Evolutionary conservation across 352 stramenopile genomes (phyloP), one percentile per base, ranked within the genome.

Genomic region (Pythium scleroteichum): DNA sequence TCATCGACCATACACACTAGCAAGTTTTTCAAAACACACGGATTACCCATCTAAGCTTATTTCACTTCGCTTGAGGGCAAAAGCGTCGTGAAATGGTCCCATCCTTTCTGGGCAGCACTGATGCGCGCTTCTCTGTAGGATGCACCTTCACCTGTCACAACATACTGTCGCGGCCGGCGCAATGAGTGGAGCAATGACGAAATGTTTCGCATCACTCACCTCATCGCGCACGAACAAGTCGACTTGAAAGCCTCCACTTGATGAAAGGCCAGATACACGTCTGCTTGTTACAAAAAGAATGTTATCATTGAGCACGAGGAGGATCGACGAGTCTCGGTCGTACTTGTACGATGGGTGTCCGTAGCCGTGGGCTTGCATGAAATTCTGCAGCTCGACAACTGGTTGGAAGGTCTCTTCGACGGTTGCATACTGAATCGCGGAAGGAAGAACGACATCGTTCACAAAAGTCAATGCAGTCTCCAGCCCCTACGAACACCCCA

Each of bases 61-160:
- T 62, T n/a, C n/a, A n/a, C n/a, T n/a, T n/a, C 29, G 44, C 29
- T 19, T 32, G 29, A 26, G 4, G 33, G 23, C 0, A 84, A 62
- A 0, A 78, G 49, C 19, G 63, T 64, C n/a, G 59, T 55, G 39
- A 79, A 88, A 51, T 85, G 74, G 45, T 70, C 66, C 22, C 77
- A 86, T 2, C 75, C 80, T 17, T 71, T 68, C 19, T 86, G 72
- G 2, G 85, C 82, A 4, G 79, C 84, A 27, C 72, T 76, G 1
- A 71, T 53, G 52, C 82, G 77, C 9, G 83, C 80, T 13, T 72
- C 71, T 53, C 89, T 87, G 69, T 89, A 88, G 20, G 82, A 89
- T 17, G 71, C 44, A 16, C 69, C 74, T 13, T 62, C 68, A 29
- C 67, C 75, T 38, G 79, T 86, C 33, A 82, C 47, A 26, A 90